Conservation (phyloP, 345 rosid species). For the Gossypium herbaceum region DNA sequence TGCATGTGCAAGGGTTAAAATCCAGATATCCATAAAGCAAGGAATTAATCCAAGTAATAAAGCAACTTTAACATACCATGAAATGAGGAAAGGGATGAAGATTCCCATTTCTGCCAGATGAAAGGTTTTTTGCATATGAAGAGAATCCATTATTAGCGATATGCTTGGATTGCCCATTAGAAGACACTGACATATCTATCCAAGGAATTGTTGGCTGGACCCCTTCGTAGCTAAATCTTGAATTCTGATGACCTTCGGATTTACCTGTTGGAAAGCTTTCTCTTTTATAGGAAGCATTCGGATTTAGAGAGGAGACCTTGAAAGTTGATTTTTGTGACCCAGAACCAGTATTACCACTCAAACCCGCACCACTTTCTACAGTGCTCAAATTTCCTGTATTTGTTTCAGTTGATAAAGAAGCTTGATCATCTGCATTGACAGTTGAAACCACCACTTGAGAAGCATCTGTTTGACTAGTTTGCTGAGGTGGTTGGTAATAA, state of each 20-base stretch:
- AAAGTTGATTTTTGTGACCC: constrained; percentile 39
- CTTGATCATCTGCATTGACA: constrained; percentile 25
- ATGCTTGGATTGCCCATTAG: constrained; percentile 27
- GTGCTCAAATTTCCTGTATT: constrained; percentile 24
- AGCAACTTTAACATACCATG: constrained; percentile 31
- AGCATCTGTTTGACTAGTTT: constrained; percentile 14
- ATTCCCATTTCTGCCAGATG: constrained; percentile 45
- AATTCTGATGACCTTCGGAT: constrained; percentile 39
- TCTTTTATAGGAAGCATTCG: constrained; percentile 32
- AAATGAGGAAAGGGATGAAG: constrained; percentile 31
- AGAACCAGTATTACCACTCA: constrained; percentile 33
- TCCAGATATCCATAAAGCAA: not conserved
- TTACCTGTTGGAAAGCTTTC: constrained; percentile 23
- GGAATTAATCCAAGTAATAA: not conserved
- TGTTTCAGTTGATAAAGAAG: constrained; percentile 30
- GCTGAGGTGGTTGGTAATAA: constrained; percentile 32
- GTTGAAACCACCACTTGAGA: constrained; percentile 26
- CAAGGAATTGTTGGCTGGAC: constrained; percentile 30
- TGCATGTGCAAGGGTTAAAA: not conserved
- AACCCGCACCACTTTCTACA: constrained; percentile 27
- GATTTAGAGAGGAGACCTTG: constrained; percentile 35
- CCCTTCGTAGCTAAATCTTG: constrained; percentile 43
- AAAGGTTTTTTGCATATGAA: constrained; percentile 24
- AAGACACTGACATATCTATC: constrained; percentile 31
- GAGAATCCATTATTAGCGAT: constrained; percentile 24